Base-by-base conservation (phyloP, 306 rosid species). In the Neltuma alba region DNA sequence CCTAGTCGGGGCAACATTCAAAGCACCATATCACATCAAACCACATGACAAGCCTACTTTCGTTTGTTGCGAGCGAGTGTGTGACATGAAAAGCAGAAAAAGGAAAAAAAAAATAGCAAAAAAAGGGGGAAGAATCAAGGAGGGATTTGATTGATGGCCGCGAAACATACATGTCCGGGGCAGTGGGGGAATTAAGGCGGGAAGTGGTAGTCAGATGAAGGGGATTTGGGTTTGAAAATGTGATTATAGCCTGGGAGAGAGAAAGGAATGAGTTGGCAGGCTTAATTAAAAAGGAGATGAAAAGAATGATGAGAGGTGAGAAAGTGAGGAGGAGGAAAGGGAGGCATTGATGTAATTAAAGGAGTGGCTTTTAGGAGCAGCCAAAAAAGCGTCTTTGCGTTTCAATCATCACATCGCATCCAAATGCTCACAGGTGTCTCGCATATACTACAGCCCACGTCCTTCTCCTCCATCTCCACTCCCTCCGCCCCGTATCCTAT, bases 251-350 rank as follows among this genome's bases (percentile, higher is more conserved):
- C n/a, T n/a, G 61, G 61, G 54, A 25, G 33, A 21, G 72, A 38
- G 33, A 45, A 38, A 5, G 9, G 55, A 5, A 64, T 77, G 77
- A 79, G 81, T 78, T 78, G 83, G 70, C 68, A 77, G 75, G 71
- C 81, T 40, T 70, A 75, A 75, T 34, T 34, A 60, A 74, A 57
- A 66, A n/a, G 33, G 42, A 16, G 20, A 21, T 23, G 38, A 14
- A 79, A 72, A 75, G 69, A 85, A 85, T 85, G 86, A 85, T 82
- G 76, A 82, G 64, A 21, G 65, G 60, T 37, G 11, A 79, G 80
- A 85, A 85, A 85, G 85, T 61, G 63, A 74, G 86, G 27, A 75
- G 5, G 70, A 64, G 79, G 63, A 74, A 83, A 28, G 78, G 5
- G 70, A 64, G 79, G 7, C 60, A 85, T 78, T 64, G 21, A 20